Base-by-base conservation (phyloP, 768 basidiomycete species). In the Dictyophora rubrovolvata region DNA sequence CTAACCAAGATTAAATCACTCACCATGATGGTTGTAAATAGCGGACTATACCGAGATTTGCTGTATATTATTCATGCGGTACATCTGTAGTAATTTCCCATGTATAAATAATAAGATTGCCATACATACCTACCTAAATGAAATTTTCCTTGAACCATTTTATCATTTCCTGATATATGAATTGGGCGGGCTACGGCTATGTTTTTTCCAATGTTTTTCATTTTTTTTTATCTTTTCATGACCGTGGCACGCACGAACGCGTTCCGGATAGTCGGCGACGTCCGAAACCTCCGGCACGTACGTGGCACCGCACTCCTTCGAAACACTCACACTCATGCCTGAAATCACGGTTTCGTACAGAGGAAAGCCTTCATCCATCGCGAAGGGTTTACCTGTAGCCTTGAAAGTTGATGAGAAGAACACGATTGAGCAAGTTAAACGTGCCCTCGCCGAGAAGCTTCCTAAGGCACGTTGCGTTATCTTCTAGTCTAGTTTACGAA, bases 341-440 rank as follows among this genome's bases (percentile, higher is more conserved):
- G 70, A 77, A 7, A 62, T 91, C 21, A 81, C 77, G 1, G 71
- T 91, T 46, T 76, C 77, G 11, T 65, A 80, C 3, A 46, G 56
- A 47, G 75, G 79, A 34, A 79, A 76, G 48, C 72, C 74, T 12
- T 72, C 77, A 0, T 48, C 74, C 5, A 68, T 83, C 53, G 77
- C 83, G 16, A 74, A 73, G 47, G 75, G 75, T 3, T 73, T 86
- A 12, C 84, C 85, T 2, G 64, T 75, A 11, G 73, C 72, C 4
- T 60, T 87, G 20, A 74, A 83, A 3, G 67, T 84, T n/a, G 62
- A 66, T 10, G 70, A 76, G 18, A 71, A 76, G 28, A 75, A 80
- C 48, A 89, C 86, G 5, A 71, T 93, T 52, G 74, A 69, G 6
- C 84, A 90, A 60, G 75, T 93, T 60, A 93, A 93, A 72, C 69